phyloP scores from a whole-genome alignment of 441 rosid species.

The Adansonia grandidieri region DNA sequence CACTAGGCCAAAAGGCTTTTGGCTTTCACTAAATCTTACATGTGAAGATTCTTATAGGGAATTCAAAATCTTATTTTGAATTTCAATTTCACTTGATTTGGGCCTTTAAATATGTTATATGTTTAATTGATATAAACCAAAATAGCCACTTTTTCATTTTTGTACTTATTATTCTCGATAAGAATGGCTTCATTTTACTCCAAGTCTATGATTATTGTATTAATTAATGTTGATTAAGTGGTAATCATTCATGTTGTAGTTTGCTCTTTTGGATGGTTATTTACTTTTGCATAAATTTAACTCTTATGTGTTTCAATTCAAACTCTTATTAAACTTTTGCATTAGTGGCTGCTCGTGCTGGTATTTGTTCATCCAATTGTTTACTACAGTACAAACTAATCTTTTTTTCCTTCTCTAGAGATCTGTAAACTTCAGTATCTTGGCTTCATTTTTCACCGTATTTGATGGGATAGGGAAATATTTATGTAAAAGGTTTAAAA shows the following conservation, averaged over 20 bases:
- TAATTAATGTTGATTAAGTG: background rate
- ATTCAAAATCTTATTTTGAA: too few relatives aligned
- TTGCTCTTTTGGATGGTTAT: background rate
- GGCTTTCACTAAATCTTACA: too few relatives aligned
- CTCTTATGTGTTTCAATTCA: background rate
- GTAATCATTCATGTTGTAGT: background rate
- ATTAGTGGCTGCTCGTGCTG: background rate
- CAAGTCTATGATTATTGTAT: background rate
- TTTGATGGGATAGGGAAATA: slow-evolving; percentile 77
- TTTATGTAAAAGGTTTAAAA: slow-evolving; percentile 67
- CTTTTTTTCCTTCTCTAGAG: background rate
- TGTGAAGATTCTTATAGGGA: too few relatives aligned
- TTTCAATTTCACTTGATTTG: too few relatives aligned
- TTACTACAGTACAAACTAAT: background rate
- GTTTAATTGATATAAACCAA: background rate
- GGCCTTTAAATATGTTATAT: too few relatives aligned
- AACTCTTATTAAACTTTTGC: background rate
- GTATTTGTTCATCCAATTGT: background rate
- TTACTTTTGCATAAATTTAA: background rate
- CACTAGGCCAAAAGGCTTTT: too few relatives aligned
- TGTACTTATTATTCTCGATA: background rate
- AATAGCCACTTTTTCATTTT: background rate
- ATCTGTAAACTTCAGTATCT: slow-evolving; percentile 4
- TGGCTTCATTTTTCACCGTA: background rate
- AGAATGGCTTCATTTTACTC: too few relatives aligned